A percentile compares a stretch with the other conserved stretches of the same genome.
Evolutionary conservation across 2,329 filamentous ascomycete species (phyloP).

Genomic region (Tolypocladium paradoxum): DNA sequence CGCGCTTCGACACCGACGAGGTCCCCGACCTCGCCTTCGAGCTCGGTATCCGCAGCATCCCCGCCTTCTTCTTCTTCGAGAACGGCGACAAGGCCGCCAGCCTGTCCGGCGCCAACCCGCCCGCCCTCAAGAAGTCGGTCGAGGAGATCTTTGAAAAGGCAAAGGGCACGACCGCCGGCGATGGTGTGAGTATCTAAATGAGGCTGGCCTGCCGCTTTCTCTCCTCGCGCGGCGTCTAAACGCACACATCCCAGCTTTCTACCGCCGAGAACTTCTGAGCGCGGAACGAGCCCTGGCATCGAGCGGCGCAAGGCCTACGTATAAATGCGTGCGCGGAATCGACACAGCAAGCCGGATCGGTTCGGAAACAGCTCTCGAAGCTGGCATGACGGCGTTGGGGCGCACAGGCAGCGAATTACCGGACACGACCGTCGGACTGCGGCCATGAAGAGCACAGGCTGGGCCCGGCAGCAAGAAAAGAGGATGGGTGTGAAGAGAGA

Average conservation of each 20-base stretch:
- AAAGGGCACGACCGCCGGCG: constrained; percentile 10
- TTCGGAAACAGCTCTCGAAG: background rate
- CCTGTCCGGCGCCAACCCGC: constrained; percentile 28
- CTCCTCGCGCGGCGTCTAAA: background rate
- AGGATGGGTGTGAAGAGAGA: background rate
- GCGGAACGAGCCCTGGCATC: background rate
- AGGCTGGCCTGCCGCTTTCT: background rate
- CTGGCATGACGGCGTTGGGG: background rate
- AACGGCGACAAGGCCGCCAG: constrained; percentile 36
- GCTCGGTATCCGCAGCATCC: constrained; percentile 44
- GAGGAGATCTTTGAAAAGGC: constrained; percentile 14
- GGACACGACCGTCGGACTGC: background rate
- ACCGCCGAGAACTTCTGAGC: constrained; percentile 13
- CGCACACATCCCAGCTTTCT: constrained; percentile 6
- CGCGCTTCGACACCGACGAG: constrained; percentile 49
- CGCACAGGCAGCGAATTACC: background rate
- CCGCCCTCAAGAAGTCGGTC: constrained; percentile 19
- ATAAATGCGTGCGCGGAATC: background rate
- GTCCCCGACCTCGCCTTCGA: constrained; percentile 36
- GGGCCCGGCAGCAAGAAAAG: background rate
- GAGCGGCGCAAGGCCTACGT: background rate
- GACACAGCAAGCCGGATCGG: background rate
- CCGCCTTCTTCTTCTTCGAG: constrained; percentile 51
- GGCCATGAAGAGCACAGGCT: background rate
- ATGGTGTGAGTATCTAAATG: constrained; percentile 3